phyloP scores from a whole-genome alignment of 495 filamentous ascomycete genomes.

The Chaetomium cochliodes region DNA sequence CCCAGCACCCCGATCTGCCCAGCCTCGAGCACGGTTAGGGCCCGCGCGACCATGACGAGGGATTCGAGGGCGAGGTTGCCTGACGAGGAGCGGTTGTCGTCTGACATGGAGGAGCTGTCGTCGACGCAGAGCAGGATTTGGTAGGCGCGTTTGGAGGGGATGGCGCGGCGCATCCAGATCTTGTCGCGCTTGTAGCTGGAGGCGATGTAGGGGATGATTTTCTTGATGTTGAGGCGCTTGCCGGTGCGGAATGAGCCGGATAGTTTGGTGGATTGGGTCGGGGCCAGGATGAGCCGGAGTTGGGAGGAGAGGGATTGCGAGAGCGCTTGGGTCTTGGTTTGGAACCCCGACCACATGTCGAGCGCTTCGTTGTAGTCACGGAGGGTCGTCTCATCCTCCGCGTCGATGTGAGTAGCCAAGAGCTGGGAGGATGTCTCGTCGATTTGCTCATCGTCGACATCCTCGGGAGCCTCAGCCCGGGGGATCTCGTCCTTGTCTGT shows the following conservation, averaged over 20 bases:
- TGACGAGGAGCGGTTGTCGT: conserved; percentile 57
- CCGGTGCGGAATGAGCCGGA: conserved; percentile 96
- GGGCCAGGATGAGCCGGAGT: conserved; percentile 89
- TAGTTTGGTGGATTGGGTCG: conserved; percentile 92
- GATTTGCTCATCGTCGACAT: conserved; percentile 55
- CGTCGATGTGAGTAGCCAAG: conserved; percentile 66
- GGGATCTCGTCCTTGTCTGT: conserved; percentile 36
- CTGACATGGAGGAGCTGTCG: conserved; percentile 88
- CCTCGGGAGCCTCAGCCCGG: conserved; percentile 37
- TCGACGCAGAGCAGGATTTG: conserved; percentile 97
- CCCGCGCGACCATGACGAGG: conserved; percentile 80
- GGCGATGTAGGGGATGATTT: conserved; percentile 98
- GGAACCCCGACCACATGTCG: conserved; percentile 80
- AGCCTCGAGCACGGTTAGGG: conserved; percentile 85
- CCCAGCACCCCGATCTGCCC: conserved; percentile 86
- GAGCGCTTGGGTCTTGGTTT: conserved; percentile 76
- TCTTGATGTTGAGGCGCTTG: conserved; percentile 97
- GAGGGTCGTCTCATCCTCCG: conserved; percentile 38
- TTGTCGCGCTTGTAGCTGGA: conserved; percentile 97
- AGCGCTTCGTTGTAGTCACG: conserved; percentile 61
- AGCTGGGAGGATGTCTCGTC: conserved; percentile 72
- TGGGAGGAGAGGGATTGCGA: conserved; percentile 88
- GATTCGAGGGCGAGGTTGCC: conserved; percentile 80
- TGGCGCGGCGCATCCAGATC: conserved; percentile 95
- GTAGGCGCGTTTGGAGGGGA: conserved; percentile 89